These are phyloP conservation scores for Heliamphora pulchella DNA, from an alignment of 179 eudicot genomes.

Conservation along the genomic window DNA sequence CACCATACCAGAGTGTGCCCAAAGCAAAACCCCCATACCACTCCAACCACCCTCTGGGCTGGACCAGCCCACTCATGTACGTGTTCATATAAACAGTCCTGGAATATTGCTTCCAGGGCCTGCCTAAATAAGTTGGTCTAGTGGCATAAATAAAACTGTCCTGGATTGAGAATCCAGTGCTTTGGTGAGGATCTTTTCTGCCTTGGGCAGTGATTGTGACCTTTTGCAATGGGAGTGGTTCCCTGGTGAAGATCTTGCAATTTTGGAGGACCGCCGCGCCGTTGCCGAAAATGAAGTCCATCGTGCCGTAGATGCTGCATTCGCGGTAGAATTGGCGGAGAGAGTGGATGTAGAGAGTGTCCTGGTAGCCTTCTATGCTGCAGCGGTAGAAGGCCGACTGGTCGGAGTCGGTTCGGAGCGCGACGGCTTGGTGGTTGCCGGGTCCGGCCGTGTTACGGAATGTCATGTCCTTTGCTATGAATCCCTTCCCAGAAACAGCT, in stretches of 20 bases:
- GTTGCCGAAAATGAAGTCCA: constrained; percentile 90
- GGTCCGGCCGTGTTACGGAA: constrained; percentile 89
- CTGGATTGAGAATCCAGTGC: constrained; percentile 80
- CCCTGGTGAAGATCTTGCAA: constrained; percentile 58
- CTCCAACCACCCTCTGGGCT: constrained; percentile 93
- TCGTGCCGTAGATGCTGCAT: constrained; percentile 72
- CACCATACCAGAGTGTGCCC: constrained; percentile 72
- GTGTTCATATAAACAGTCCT: constrained; percentile 74
- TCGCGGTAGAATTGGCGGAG: constrained; percentile 93
- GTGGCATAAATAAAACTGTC: constrained; percentile 62
- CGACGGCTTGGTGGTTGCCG: constrained; percentile 61
- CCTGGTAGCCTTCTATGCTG: constrained; percentile 94
- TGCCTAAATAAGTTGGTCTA: constrained; percentile 67
- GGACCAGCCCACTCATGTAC: constrained; percentile 52
- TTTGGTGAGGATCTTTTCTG: constrained; percentile 73
- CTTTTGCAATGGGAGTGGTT: constrained; percentile 66
- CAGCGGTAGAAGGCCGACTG: constrained; percentile 80
- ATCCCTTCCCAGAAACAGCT: constrained; percentile 95
- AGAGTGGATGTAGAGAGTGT: constrained; percentile 89
- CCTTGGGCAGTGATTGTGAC: constrained; percentile 88
- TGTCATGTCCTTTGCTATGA: constrained; percentile 86
- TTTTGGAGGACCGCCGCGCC: constrained; percentile 84
- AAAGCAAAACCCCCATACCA: constrained; percentile 77
- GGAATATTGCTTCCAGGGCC: constrained; percentile 85
- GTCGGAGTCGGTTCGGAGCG: constrained; percentile 84